Percentiles rank a stretch among this genome's conserved stretches.
Evolutionary conservation across 1,284 basidiomycete species (phyloP).

Genomic region (Trametes versicolor): DNA sequence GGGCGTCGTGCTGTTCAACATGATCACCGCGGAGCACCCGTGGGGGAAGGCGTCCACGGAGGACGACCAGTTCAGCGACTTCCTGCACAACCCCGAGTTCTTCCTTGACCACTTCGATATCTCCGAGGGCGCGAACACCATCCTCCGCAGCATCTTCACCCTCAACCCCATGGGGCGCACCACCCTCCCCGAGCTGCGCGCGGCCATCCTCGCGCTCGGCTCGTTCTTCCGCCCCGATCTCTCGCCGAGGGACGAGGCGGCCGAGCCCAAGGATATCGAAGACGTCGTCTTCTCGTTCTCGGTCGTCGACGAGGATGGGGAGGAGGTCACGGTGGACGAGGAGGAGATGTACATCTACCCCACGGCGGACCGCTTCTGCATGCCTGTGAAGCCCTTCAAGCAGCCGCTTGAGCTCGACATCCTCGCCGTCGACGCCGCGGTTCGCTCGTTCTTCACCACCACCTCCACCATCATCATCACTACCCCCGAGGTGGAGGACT

Average conservation of each 20-base stretch:
- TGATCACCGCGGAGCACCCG: conserved; percentile 87
- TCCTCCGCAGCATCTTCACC: conserved; percentile 68
- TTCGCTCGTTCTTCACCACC: conserved; percentile 11
- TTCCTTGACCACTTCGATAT: conserved; percentile 78
- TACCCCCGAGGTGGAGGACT: background rate
- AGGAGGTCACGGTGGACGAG: conserved; percentile 1
- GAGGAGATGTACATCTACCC: conserved; percentile 14
- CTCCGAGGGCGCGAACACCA: conserved; percentile 61
- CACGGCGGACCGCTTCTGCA: background rate
- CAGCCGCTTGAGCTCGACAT: conserved; percentile 13
- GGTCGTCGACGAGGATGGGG: conserved; percentile 7
- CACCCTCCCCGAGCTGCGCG: conserved; percentile 66
- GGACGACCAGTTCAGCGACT: conserved; percentile 73
- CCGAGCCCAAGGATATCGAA: conserved; percentile 10
- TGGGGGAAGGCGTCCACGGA: conserved; percentile 80
- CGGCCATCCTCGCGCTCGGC: conserved; percentile 26
- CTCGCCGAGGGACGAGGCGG: background rate
- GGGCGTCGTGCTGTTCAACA: conserved; percentile 59
- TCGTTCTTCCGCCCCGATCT: conserved; percentile 30
- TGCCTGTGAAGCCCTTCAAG: conserved; percentile 7
- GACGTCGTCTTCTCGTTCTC: background rate
- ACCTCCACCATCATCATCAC: background rate
- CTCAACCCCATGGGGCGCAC: conserved; percentile 61
- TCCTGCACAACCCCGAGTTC: conserved; percentile 62
- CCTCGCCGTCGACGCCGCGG: conserved; percentile 11